A percentile compares a stretch with the other conserved stretches of the same genome.
These are phyloP conservation scores for Xylariaceae sp. DNA, from an alignment of 2,329 filamentous ascomycete species.

Conservation along the genomic window DNA sequence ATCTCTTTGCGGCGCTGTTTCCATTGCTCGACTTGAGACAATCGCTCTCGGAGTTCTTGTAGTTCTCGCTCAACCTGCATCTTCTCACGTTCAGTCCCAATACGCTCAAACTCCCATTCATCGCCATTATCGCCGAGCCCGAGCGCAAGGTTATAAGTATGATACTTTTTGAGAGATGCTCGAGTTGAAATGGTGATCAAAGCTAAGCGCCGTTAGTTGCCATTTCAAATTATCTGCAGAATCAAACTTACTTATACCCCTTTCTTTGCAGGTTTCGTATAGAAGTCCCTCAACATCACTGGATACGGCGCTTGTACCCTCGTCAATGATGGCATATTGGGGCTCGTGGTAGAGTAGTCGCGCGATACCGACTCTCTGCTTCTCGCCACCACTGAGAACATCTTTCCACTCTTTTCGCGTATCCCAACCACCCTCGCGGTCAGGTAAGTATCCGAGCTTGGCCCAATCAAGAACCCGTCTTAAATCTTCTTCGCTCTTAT, in stretches of 20 bases:
- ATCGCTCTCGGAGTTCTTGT: slow-evolving; percentile 72
- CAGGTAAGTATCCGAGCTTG: slow-evolving; percentile 79
- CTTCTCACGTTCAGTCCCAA: slow-evolving; percentile 91
- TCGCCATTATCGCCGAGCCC: slow-evolving; percentile 76
- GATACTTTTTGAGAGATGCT: slow-evolving; percentile 91
- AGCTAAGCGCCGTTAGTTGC: slow-evolving; percentile 45
- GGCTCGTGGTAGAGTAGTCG: slow-evolving; percentile 92
- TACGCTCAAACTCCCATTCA: slow-evolving; percentile 88
- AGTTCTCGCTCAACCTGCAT: slow-evolving; percentile 89
- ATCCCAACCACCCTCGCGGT: slow-evolving; percentile 94
- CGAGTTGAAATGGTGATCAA: slow-evolving; percentile 94
- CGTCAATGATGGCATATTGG: slow-evolving; percentile 88
- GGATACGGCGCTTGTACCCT: slow-evolving; percentile 90
- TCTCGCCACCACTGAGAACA: slow-evolving; percentile 93
- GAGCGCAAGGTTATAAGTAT: slow-evolving; percentile 84
- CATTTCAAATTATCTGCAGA: background rate
- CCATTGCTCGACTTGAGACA: slow-evolving; percentile 81
- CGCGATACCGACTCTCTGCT: slow-evolving; percentile 91
- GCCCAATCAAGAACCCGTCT: slow-evolving; percentile 76
- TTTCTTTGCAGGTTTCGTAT: slow-evolving; percentile 89
- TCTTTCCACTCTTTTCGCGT: slow-evolving; percentile 98
- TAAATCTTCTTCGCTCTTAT: slow-evolving; percentile 73
- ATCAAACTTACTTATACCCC: slow-evolving; percentile 72
- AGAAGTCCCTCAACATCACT: slow-evolving; percentile 90
- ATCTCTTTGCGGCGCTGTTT: slow-evolving; percentile 74